Conservation (phyloP, 441 rosid genomes). For the Adansonia rubrostipa region DNA sequence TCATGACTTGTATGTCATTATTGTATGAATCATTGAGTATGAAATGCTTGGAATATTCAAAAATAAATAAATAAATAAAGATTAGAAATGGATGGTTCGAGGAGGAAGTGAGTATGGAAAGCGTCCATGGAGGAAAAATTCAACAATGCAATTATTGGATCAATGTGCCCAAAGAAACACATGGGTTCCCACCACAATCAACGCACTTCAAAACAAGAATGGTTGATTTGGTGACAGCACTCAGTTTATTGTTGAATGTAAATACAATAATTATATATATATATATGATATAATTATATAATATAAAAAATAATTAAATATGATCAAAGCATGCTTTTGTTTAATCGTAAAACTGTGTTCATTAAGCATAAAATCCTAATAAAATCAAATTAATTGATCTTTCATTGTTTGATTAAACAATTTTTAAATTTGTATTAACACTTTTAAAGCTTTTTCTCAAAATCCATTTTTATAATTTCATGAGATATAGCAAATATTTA, state of each 20-base stretch:
- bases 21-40: not conserved
- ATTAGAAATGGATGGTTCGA: conserved; percentile 2
- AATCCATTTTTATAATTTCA: not conserved
- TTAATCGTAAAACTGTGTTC: too few relatives aligned
- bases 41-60: not conserved
- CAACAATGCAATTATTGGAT: conserved; percentile 26
- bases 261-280: too few relatives aligned
- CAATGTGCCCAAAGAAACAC: conserved; percentile 3
- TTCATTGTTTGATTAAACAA: too few relatives aligned
- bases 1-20: not conserved
- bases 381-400: too few relatives aligned
- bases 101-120: not conserved
- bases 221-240: conserved; percentile 20
- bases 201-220: not conserved
- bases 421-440: not conserved
- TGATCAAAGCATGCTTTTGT: too few relatives aligned
- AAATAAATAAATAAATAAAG: too few relatives aligned
- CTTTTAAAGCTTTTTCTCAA: not conserved
- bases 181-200: conserved; percentile 24
- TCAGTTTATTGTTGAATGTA: not conserved
- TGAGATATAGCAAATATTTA: not conserved
- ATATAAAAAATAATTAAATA: too few relatives aligned
- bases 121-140: not conserved
- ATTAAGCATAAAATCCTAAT: too few relatives aligned
- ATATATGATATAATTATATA: too few relatives aligned